phyloP scores from a whole-genome alignment of 2,329 filamentous ascomycete genomes.

The Boeremia lycopersici region DNA sequence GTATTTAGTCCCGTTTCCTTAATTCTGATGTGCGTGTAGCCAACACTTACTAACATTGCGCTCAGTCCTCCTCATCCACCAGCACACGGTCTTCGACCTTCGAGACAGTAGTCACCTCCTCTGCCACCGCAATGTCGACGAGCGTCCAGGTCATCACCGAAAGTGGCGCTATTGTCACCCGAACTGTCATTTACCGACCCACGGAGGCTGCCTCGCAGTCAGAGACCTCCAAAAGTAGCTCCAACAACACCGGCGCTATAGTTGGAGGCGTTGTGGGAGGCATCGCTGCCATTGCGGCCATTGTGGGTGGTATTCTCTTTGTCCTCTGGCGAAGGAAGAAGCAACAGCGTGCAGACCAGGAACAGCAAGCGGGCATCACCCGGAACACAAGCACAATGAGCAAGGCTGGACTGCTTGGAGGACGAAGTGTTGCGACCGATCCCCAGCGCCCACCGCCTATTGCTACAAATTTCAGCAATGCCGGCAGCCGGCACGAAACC shows the following conservation, averaged over 20 bases:
- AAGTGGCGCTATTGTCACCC: constrained; percentile 51
- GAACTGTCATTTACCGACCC: constrained; percentile 51
- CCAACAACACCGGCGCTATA: constrained; percentile 50
- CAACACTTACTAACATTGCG: neutral
- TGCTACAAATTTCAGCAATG: constrained; percentile 34
- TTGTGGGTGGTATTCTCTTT: constrained; percentile 47
- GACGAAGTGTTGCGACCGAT: constrained; percentile 21
- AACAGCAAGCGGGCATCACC: constrained; percentile 34
- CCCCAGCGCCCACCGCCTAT: constrained; percentile 32
- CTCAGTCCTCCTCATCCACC: neutral
- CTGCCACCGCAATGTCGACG: constrained; percentile 17
- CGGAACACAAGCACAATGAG: constrained; percentile 57
- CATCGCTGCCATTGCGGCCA: constrained; percentile 19
- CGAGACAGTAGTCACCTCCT: constrained; percentile 17
- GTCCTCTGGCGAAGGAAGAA: constrained; percentile 47
- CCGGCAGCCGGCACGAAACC: constrained; percentile 36
- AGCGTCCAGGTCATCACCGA: constrained; percentile 50
- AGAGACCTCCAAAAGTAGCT: constrained; percentile 2
- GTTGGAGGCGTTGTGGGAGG: constrained; percentile 55
- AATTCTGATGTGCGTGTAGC: neutral
- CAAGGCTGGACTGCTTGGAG: constrained; percentile 52
- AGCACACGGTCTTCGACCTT: constrained; percentile 24
- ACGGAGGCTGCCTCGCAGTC: constrained; percentile 8
- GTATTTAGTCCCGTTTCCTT: constrained; percentile 25
- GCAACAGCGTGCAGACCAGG: constrained; percentile 26